A percentile compares a stretch with the other conserved stretches of the same genome.
phyloP scores from a whole-genome alignment of 2,329 filamentous ascomycete genomes.

The Cladosporium sp. region DNA sequence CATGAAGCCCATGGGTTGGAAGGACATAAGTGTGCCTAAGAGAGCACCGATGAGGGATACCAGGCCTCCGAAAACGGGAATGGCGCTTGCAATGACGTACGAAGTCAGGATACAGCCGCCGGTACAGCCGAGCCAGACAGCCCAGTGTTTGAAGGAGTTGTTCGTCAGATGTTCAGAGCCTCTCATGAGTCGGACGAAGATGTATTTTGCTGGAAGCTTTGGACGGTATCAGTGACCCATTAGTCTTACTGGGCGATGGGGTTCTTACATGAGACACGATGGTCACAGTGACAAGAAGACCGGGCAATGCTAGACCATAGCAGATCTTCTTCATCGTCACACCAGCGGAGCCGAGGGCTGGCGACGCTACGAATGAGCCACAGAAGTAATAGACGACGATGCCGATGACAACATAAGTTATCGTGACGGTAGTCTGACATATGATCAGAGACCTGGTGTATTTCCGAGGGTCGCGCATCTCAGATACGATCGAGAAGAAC shows the following conservation, averaged over 20 bases:
- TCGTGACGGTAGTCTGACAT: slow-evolving; percentile 19
- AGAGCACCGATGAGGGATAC: slow-evolving; percentile 49
- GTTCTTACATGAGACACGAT: slow-evolving; percentile 18
- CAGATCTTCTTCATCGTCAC: slow-evolving; percentile 41
- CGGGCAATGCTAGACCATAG: slow-evolving; percentile 36
- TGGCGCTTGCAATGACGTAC: slow-evolving; percentile 39
- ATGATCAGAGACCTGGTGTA: slow-evolving; percentile 34
- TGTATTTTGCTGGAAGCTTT: slow-evolving; percentile 24
- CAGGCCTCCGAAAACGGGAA: slow-evolving; percentile 46
- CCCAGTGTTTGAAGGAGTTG: slow-evolving; percentile 17
- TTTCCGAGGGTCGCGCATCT: slow-evolving; percentile 36
- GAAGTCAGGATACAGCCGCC: slow-evolving; percentile 22
- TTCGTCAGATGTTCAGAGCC: slow-evolving; percentile 22
- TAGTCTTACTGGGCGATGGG: background rate
- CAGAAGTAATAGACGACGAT: slow-evolving; percentile 46
- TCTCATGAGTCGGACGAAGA: slow-evolving; percentile 27
- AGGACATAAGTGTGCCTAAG: slow-evolving; percentile 45
- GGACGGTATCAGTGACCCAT: background rate
- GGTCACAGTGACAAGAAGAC: slow-evolving; percentile 25
- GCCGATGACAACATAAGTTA: slow-evolving; percentile 36
- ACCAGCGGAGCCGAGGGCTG: slow-evolving; percentile 46
- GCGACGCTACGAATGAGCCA: slow-evolving; percentile 45
- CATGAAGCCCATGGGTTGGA: slow-evolving; percentile 41
- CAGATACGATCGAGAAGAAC: slow-evolving; percentile 37
- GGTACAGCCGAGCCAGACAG: slow-evolving; percentile 14